Percentiles rank a stretch among this genome's conserved stretches.
These are phyloP conservation scores for Orobanche coerulescens DNA, from an alignment of 257 asterid species.

Conservation along the genomic window DNA sequence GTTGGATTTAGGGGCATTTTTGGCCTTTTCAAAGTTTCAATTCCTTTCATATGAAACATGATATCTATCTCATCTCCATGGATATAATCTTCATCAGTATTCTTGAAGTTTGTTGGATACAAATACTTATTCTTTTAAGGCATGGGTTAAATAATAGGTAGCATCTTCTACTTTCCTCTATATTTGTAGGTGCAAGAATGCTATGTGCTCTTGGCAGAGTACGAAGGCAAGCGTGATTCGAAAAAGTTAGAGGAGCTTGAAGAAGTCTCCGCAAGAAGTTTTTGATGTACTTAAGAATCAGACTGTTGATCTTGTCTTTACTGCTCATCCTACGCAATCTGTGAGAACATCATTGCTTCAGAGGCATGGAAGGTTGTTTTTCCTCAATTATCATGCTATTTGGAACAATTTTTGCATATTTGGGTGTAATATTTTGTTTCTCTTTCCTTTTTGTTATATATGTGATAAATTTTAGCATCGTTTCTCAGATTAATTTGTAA, in stretches of 20 bases:
- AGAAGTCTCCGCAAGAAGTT: slow-evolving; percentile 39
- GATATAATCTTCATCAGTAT: not conserved
- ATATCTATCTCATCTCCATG: not conserved
- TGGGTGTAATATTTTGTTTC: not conserved
- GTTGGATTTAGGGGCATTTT: not conserved
- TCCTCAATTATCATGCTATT: not conserved
- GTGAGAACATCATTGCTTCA: slow-evolving; percentile 36
- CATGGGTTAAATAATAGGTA: not conserved
- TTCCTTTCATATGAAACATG: not conserved
- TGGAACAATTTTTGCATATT: not conserved
- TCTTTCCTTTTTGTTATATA: not conserved
- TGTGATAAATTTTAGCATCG: not conserved
- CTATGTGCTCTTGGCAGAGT: slow-evolving; percentile 53
- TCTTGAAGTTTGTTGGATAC: not conserved
- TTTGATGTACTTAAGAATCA: slow-evolving; percentile 40
- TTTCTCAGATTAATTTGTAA: slow-evolving; percentile 2
- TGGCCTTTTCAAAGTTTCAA: not conserved
- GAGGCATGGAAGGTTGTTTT: slow-evolving; percentile 35
- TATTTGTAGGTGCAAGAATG: slow-evolving; percentile 44
- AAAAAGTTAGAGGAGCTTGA: slow-evolving; percentile 49
- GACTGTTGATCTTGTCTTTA: slow-evolving; percentile 37
- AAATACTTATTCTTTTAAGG: not conserved
- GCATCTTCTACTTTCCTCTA: not conserved
- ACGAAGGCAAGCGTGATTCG: slow-evolving; percentile 42
- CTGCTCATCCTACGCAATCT: slow-evolving; percentile 45